Evolutionary conservation across 148 eudicot genomes (phyloP).

Genomic region (Camellia lanceoleosa): DNA sequence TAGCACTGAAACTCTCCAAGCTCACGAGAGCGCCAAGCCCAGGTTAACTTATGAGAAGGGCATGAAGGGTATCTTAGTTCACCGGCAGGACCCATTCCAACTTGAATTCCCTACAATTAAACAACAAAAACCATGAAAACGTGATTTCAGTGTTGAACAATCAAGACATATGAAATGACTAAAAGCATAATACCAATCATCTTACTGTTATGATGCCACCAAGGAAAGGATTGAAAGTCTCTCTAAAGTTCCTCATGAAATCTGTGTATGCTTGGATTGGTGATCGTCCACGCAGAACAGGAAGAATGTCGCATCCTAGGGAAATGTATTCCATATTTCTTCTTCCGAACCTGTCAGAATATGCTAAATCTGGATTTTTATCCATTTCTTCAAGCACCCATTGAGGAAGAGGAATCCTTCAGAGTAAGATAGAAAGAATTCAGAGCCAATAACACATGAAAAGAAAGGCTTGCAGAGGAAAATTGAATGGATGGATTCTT

Average conservation of each 20-base stretch:
- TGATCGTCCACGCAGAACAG: slow-evolving; percentile 41
- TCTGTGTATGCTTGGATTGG: slow-evolving; percentile 50
- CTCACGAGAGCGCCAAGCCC: slow-evolving; percentile 37
- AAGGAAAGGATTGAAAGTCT: slow-evolving; percentile 41
- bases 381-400: slow-evolving; percentile 56
- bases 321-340: slow-evolving; percentile 47
- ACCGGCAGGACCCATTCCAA: slow-evolving; percentile 57
- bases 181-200: background rate
- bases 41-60: slow-evolving; percentile 34
- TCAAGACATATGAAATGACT: background rate
- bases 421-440: slow-evolving; percentile 10
- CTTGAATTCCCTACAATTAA: slow-evolving; percentile 45
- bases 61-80: slow-evolving; percentile 52
- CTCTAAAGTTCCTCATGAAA: slow-evolving; percentile 50
- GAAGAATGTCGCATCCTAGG: slow-evolving; percentile 51
- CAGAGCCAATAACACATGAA: slow-evolving; percentile 10
- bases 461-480: background rate
- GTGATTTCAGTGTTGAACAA: slow-evolving; percentile 6
- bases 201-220: slow-evolving; percentile 50
- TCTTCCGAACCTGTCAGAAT: slow-evolving; percentile 45
- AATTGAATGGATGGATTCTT: background rate
- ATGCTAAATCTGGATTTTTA: slow-evolving; percentile 43
- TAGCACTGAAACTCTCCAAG: slow-evolving; percentile 55
- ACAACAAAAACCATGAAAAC: slow-evolving; percentile 19
- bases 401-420: slow-evolving; percentile 56